Base-by-base conservation (phyloP, 2,329 filamentous ascomycete genomes). In the Fusarium protoensiforme region DNA sequence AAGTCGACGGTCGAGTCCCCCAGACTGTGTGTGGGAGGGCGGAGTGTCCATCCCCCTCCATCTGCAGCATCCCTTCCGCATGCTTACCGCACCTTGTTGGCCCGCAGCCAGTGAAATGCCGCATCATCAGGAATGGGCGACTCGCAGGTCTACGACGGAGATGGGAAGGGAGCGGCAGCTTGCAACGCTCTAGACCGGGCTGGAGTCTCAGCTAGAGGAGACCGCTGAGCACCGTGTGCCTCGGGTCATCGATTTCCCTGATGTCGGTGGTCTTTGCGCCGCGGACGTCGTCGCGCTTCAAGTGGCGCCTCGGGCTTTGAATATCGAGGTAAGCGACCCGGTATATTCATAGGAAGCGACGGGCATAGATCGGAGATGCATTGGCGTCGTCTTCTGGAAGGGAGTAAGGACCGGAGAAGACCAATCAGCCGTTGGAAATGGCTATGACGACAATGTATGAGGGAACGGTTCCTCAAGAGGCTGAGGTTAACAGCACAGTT, bases 31-130 rank as follows among this genome's bases (percentile, higher is more conserved):
- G 24, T 51, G 18, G 18, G 31, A 56, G 56, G 36, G 20, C 22
- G 20, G 27, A 38, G 38, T 31, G 38, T 29, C 43, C 29, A 54
- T 18, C 29, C 35, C 31, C 65, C 33, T 33, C 35, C 56, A 46
- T 59, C 31, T 70, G 63, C 57, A 63, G 59, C 51, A 61, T 59
- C 35, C 31, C 41, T 58, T 54, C 36, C 39, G 64, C 35, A 31
- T 62, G 51, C 67, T 57, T 64, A 54, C 48, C 64, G 35, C 51
- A 74, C 64, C 67, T 71, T 71, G 64, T 68, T 74, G 67, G 63
- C 54, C 51, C 57, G 67, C 61, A 63, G 36, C 57, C 53, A 65
- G 61, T 63, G 27, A 63, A 57, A 51, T 41, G 64, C 57, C 57
- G 43, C 61, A 68, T 72, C 71, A 68, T 65, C 61, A 67, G 41